phyloP scores from a whole-genome alignment of 2,329 filamentous ascomycete species.

The Neonectria neomacrospora region DNA sequence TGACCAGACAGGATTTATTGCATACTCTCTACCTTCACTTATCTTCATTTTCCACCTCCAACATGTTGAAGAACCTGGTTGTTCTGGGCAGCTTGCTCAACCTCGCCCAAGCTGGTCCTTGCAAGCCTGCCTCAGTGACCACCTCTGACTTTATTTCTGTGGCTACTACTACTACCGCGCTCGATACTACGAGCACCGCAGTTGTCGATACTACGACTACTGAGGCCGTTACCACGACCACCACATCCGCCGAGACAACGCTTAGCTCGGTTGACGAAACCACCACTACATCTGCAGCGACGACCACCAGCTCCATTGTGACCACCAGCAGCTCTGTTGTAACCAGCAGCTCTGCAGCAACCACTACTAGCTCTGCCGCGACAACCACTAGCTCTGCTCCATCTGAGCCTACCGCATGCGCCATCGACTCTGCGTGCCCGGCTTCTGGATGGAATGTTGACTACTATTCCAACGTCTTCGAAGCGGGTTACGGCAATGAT shows the following conservation, averaged over 20 bases:
- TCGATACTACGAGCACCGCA: background rate
- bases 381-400: slow-evolving; percentile 1
- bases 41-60: background rate
- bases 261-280: background rate
- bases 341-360: background rate
- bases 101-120: slow-evolving; percentile 11
- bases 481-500: slow-evolving; percentile 34
- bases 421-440: slow-evolving; percentile 7
- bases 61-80: slow-evolving; percentile 11
- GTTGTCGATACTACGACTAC: slow-evolving; percentile 1
- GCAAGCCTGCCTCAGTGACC: background rate
- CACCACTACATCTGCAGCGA: background rate
- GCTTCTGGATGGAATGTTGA: slow-evolving; percentile 31
- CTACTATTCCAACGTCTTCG: slow-evolving; percentile 37
- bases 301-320: background rate
- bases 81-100: slow-evolving; percentile 7
- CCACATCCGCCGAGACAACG: background rate
- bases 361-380: background rate
- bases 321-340: too few relatives aligned
- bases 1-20: background rate
- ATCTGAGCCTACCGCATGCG: background rate
- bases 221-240: background rate
- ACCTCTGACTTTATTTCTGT: background rate
- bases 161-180: background rate
- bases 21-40: background rate